phyloP scores from a whole-genome alignment of 768 basidiomycete genomes.

The Termitomyces sp. region DNA sequence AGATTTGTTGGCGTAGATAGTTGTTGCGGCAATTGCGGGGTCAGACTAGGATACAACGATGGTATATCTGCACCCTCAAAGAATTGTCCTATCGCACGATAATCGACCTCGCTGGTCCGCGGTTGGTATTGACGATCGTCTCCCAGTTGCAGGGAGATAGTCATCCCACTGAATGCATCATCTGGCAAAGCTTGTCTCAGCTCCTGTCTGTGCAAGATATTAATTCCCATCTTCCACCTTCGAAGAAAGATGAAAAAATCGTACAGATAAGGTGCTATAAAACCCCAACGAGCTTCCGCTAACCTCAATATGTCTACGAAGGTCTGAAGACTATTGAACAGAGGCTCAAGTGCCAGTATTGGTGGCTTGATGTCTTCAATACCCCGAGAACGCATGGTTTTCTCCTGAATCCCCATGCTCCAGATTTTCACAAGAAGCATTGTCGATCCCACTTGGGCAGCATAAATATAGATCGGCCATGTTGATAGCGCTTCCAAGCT shows the following conservation, averaged over 20 bases:
- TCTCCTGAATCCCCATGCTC: constrained; percentile 47
- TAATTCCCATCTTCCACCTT: background rate
- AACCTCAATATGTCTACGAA: constrained; percentile 40
- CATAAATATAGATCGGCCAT: constrained; percentile 36
- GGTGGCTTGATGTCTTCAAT: constrained; percentile 30
- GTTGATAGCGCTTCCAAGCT: constrained; percentile 38
- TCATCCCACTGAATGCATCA: background rate
- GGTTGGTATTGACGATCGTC: background rate
- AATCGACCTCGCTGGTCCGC: background rate
- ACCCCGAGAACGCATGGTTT: constrained; percentile 19
- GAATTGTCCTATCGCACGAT: background rate
- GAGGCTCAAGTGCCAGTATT: constrained; percentile 25
- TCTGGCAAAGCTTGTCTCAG: constrained; percentile 9
- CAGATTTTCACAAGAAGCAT: constrained; percentile 54
- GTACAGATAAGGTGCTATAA: constrained; percentile 26
- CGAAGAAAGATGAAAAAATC: constrained; percentile 12
- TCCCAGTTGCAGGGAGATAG: background rate
- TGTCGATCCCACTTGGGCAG: constrained; percentile 45
- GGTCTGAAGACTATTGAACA: constrained; percentile 32
- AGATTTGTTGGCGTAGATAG: background rate
- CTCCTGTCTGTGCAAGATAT: constrained; percentile 6
- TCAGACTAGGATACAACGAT: background rate
- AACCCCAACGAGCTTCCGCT: constrained; percentile 29
- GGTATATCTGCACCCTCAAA: background rate
- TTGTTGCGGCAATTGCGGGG: background rate